Conservation (phyloP, 352 stramenopile genomes). For the Phytophthora boehmeriae region DNA sequence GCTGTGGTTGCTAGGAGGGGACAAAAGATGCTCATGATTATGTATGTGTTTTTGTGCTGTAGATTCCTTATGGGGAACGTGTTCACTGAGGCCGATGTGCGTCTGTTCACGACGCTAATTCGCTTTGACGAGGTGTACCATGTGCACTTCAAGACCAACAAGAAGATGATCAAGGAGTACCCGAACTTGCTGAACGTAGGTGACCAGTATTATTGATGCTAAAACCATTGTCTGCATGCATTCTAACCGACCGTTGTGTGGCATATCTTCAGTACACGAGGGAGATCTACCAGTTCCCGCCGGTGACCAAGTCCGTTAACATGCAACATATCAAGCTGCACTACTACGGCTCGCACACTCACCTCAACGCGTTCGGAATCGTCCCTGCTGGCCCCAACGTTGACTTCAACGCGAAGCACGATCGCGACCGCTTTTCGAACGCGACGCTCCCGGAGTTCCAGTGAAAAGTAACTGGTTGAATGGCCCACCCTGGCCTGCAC, state of each 20-base stretch:
- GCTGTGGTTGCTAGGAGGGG: no score
- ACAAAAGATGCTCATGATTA: no score
- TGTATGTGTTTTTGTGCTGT: background rate
- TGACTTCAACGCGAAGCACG: slow-evolving; percentile 61
- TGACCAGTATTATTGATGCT: slow-evolving; percentile 4
- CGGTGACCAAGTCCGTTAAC: slow-evolving; percentile 88
- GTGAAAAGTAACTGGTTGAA: slow-evolving; percentile 17
- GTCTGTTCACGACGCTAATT: slow-evolving; percentile 83
- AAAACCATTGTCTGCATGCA: background rate
- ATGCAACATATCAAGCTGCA: slow-evolving; percentile 98
- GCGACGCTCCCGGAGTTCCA: slow-evolving; percentile 41
- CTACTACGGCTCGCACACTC: slow-evolving; percentile 95
- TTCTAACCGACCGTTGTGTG: background rate
- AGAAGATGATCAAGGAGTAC: slow-evolving; percentile 89
- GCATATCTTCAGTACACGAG: slow-evolving; percentile 56
- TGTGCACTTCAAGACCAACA: slow-evolving; percentile 91
- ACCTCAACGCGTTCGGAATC: slow-evolving; percentile 95
- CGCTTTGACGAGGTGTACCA: slow-evolving; percentile 88
- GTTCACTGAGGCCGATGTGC: slow-evolving; percentile 83
- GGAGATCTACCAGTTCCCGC: slow-evolving; percentile 94
- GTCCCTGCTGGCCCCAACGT: slow-evolving; percentile 83
- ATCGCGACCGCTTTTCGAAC: slow-evolving; percentile 64
- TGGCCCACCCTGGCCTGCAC: no score
- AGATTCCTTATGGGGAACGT: slow-evolving; percentile 64
- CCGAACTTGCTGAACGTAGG: slow-evolving; percentile 83